Percentiles rank a stretch among this genome's conserved stretches.
Evolutionary conservation across 768 basidiomycete species (phyloP).

Genomic region (Collybia nuda): DNA sequence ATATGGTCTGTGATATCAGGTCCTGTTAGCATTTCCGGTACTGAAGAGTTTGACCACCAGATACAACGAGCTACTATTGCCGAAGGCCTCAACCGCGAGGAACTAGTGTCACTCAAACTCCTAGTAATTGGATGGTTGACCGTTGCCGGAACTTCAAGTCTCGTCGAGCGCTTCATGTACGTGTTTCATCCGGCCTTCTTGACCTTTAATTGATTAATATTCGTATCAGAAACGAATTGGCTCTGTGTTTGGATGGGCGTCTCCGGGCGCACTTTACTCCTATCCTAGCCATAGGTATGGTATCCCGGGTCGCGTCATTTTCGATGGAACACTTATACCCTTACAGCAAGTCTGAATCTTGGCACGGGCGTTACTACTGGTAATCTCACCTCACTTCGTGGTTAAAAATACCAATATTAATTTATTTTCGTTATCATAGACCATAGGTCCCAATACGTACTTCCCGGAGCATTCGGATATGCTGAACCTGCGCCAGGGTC

Average conservation of each 20-base stretch:
- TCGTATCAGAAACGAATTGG: constrained; percentile 11
- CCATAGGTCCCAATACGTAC: neutral
- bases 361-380: constrained; percentile 18
- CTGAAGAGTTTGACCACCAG: neutral
- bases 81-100: constrained; percentile 3
- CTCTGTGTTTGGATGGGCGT: constrained; percentile 23
- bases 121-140: constrained; percentile 26
- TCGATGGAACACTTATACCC: neutral
- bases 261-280: constrained; percentile 40
- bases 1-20: constrained; percentile 25
- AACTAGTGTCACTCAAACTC: constrained; percentile 7
- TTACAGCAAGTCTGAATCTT: constrained; percentile 22
- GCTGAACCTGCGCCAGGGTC: constrained; percentile 34
- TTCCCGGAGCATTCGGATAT: constrained; percentile 14
- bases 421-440: neutral
- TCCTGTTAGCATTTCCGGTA: neutral
- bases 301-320: neutral
- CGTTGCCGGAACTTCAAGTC: constrained; percentile 19
- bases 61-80: constrained; percentile 10
- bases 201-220: neutral
- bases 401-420: neutral
- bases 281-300: constrained; percentile 32
- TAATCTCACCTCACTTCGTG: constrained; percentile 1
- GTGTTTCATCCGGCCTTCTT: neutral
- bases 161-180: constrained; percentile 17